phyloP scores from a whole-genome alignment of 1,284 basidiomycete genomes.

The Pseudozyma sp. region DNA sequence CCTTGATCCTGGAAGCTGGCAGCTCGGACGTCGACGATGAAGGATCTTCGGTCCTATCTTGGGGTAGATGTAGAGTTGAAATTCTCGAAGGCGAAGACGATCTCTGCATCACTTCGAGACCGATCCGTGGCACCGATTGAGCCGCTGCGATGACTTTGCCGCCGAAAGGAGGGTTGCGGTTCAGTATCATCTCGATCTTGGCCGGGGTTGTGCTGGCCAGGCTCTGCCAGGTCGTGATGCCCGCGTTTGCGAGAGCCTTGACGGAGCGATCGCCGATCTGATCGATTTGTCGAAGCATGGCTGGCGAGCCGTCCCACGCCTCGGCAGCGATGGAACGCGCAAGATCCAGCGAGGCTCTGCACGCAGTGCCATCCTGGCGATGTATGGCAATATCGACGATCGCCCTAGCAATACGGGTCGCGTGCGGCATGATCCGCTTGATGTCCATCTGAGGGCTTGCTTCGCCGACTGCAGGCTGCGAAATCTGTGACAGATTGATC shows the following conservation, averaged over 20 bases:
- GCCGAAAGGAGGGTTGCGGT: constrained; percentile 56
- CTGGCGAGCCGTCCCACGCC: constrained; percentile 84
- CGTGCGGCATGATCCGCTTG: constrained; percentile 42
- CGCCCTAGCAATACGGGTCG: constrained; percentile 44
- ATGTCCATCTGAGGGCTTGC: constrained; percentile 38
- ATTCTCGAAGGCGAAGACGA: constrained; percentile 12
- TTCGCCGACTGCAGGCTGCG: constrained; percentile 25
- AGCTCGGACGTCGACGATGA: background rate
- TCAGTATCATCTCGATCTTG: constrained; percentile 57
- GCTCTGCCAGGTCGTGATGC: constrained; percentile 35
- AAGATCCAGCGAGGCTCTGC: constrained; percentile 49
- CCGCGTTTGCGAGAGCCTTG: constrained; percentile 50
- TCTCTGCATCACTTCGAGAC: constrained; percentile 41
- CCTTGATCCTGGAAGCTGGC: constrained; percentile 9
- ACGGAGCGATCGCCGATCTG: constrained; percentile 80
- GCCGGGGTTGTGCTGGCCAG: constrained; percentile 34
- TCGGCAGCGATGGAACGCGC: constrained; percentile 75
- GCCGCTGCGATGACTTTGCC: constrained; percentile 42
- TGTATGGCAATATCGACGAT: constrained; percentile 46
- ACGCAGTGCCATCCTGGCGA: constrained; percentile 42
- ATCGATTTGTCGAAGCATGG: constrained; percentile 81
- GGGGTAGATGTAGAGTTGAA: background rate
- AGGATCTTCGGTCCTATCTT: background rate
- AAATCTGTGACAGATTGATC: constrained; percentile 41
- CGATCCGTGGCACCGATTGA: constrained; percentile 42